Base-by-base conservation (phyloP, 768 basidiomycete species). In the Trametes sanguinea region DNA sequence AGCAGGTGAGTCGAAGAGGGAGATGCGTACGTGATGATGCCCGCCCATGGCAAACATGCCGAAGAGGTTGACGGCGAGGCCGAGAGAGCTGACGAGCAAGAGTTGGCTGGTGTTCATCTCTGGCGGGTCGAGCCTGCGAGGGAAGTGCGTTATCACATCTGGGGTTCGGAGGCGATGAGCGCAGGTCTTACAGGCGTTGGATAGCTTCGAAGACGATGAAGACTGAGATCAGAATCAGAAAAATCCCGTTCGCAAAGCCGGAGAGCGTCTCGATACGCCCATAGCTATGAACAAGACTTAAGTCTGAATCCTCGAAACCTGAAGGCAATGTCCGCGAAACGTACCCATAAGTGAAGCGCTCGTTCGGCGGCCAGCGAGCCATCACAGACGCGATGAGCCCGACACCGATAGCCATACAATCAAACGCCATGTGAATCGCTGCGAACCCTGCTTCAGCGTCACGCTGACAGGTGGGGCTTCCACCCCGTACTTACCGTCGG, bases 371-470 rank as follows among this genome's bases (percentile, higher is more conserved):
- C 97, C 97, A 98, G 10, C 90, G 95, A 2, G 96, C 94, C 90
- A 98, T 98, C 5, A 99, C 92, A 8, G 93, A 95, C 5, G 97
- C 97, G 59, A 97, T 86, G 2, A 99, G 82, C 2, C 97, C 97
- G 54, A 99, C 92, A 0, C 87, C 94, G 54, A 99, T 94, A 0
- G 96, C 96, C 84, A 98, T 87, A 71, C 97, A 98, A 76, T 99
- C 97, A 68, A 99, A 99, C 10, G 94, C 93, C 97, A 98, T 99
- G 71, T 99, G 97, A 40, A 99, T 98, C 22, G 97, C 96, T 98
- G 66, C 17, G 13, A 14, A 11, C 4, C 13, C 40, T 6, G 27
- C 22, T 4, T 51, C n/a, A 51, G 40, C 45, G 14, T 1, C 42
- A 37, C 45, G 32, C 22, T 14, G 9, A 9, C 5, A 43, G 42